Evolutionary conservation across 345 rosid genomes (phyloP), one percentile per base, ranked within the genome.

Genomic region (Crucihimalaya himalaica): DNA sequence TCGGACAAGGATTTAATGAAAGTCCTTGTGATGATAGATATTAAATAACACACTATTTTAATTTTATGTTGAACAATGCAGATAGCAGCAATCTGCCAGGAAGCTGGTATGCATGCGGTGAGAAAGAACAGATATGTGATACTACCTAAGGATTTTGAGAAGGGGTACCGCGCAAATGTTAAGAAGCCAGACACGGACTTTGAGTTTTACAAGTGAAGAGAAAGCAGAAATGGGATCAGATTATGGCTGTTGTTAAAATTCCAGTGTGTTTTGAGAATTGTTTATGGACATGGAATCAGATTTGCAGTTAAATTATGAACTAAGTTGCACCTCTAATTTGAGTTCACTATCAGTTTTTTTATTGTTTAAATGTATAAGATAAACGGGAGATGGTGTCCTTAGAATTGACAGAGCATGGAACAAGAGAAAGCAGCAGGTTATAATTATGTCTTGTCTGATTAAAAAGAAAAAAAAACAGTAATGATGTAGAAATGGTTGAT

Each of bases 81-180:
- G 99, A 95, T 95, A 74, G 79, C 97, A 40, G 99, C 99, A 15
- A 95, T 95, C 61, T 95, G 99, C 66, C 99, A 95, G 78, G 99
- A 95, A 83, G 99, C 99, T 39, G 99, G 99, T 54, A 95, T 95
- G 99, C 99, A 95, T 37, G 99, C 99, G 2, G 99, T 95, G 10
- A 83, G 99, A 27, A 95, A 95, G 87, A 95, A 95, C 84, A 87
- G 99, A 71, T 95, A 95, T 29, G 97, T 95, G 57, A 95, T 95
- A 40, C 86, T 92, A 43, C 97, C 99, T 0, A 95, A 95, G 81
- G 99, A 95, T 78, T 95, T 95, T 16, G 99, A 95, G 83, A 95
- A 92, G 84, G 99, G 99, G 2, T 95, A 95, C 80, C 85, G 99
- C 55, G 63, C 96, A 59, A 95, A 91, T n/a, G 99, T 95, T 81